Percentiles rank a stretch among this genome's conserved stretches.
phyloP scores from a whole-genome alignment of 352 stramenopile genomes.

The Phytophthora chlamydospora region DNA sequence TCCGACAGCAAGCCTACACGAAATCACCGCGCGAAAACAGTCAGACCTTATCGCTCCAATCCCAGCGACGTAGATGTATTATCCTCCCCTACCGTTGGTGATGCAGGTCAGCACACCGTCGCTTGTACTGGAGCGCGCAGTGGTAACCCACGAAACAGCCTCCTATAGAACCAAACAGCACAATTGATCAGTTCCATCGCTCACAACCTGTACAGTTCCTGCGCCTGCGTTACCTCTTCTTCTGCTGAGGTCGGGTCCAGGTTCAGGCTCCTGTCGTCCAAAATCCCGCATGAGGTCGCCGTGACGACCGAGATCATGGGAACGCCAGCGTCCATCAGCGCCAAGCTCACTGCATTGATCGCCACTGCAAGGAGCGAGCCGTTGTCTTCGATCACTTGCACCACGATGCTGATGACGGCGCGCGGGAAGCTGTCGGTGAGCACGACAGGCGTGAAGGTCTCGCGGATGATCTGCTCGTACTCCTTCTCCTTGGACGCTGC shows the following conservation, averaged over 20 bases:
- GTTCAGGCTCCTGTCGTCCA: slow-evolving; percentile 66
- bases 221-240: slow-evolving; percentile 61
- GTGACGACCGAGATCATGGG: slow-evolving; percentile 77
- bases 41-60: not conserved
- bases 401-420: slow-evolving; percentile 86
- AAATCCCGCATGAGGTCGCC: slow-evolving; percentile 69
- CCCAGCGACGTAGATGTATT: not conserved
- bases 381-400: slow-evolving; percentile 87
- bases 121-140: slow-evolving; percentile 64
- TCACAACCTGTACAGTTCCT: not conserved
- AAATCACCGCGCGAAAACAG: slow-evolving; percentile 2
- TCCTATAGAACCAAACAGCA: slow-evolving; percentile 35
- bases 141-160: slow-evolving; percentile 67
- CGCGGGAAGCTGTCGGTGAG: slow-evolving; percentile 75
- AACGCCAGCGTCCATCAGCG: slow-evolving; percentile 83
- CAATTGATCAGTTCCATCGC: not conserved
- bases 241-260: slow-evolving; percentile 72
- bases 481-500: slow-evolving; percentile 84
- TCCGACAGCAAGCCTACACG: slow-evolving; percentile 65
- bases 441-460: slow-evolving; percentile 78
- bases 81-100: slow-evolving; percentile 56
- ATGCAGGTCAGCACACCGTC: slow-evolving; percentile 81
- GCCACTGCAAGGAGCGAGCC: slow-evolving; percentile 82
- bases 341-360: slow-evolving; percentile 81
- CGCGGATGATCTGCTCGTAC: slow-evolving; percentile 81